These are phyloP conservation scores for Aspergillus ochraceus DNA, from an alignment of 2,329 filamentous ascomycete genomes.

Conservation along the genomic window DNA sequence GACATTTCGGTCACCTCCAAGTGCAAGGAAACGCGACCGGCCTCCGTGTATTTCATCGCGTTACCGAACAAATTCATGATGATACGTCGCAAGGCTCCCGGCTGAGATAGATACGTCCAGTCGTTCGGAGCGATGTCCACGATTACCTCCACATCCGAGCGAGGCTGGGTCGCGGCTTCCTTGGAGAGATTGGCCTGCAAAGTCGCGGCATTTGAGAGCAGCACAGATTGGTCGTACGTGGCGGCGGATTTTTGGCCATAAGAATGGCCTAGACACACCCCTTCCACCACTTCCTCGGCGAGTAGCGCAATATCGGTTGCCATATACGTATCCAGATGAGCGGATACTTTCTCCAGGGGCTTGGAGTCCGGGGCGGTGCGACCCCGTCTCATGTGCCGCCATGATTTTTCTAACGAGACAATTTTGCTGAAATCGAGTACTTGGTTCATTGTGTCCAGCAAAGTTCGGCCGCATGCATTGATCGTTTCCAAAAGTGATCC, in stretches of 20 bases:
- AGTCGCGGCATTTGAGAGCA: constrained; percentile 14
- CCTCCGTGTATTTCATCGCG: constrained; percentile 61
- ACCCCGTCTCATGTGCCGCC: constrained; percentile 33
- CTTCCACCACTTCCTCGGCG: constrained; percentile 57
- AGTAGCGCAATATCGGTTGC: constrained; percentile 47
- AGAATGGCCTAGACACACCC: constrained; percentile 53
- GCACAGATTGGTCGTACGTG: constrained; percentile 24
- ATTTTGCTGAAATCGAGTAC: constrained; percentile 56
- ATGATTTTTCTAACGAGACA: constrained; percentile 38
- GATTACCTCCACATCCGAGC: constrained; percentile 46
- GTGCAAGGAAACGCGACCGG: constrained; percentile 51
- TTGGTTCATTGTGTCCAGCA: constrained; percentile 47
- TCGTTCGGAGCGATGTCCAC: constrained; percentile 52
- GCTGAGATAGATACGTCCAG: constrained; percentile 58
- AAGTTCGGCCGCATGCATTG: constrained; percentile 43
- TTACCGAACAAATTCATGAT: constrained; percentile 66
- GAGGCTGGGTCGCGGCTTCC: constrained; percentile 5
- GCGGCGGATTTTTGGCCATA: constrained; percentile 35
- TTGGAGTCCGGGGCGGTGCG: constrained; percentile 29
- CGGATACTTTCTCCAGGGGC: constrained; percentile 31
- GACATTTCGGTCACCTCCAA: constrained; percentile 34
- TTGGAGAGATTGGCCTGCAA: neutral
- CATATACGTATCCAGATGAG: constrained; percentile 35
- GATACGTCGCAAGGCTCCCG: constrained; percentile 55
- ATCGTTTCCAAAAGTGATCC: constrained; percentile 40